A percentile compares a stretch with the other conserved stretches of the same genome.
phyloP scores from a whole-genome alignment of 768 basidiomycete species.

The Lactifluus piperatus region DNA sequence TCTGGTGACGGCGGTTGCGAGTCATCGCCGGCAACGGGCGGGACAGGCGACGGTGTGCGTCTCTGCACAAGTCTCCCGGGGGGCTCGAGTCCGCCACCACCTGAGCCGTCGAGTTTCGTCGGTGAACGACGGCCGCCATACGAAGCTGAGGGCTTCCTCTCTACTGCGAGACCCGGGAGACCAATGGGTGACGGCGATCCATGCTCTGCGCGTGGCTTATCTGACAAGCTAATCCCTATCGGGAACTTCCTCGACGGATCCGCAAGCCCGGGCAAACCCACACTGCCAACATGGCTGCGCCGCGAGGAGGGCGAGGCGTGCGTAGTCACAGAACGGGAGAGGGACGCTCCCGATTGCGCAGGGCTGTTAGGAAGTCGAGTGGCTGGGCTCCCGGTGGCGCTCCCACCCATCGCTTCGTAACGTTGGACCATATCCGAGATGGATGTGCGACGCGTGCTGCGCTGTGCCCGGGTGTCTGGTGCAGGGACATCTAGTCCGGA shows the following conservation, averaged over 20 bases:
- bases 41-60: conserved; percentile 4
- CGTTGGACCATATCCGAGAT: conserved; percentile 82
- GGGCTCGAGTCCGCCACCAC: neutral
- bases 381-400: neutral
- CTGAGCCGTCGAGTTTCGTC: neutral
- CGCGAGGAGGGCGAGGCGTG: neutral
- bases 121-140: conserved; percentile 15
- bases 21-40: conserved; percentile 17
- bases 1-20: conserved; percentile 59
- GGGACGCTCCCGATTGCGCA: neutral
- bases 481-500: conserved; percentile 36
- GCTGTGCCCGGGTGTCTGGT: conserved; percentile 35
- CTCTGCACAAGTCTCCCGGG: neutral
- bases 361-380: neutral
- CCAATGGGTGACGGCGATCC: conserved; percentile 19
- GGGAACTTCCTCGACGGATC: conserved; percentile 16
- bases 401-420: conserved; percentile 57
- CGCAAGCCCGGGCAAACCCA: conserved; percentile 9
- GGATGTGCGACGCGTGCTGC: conserved; percentile 51
- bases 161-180: conserved; percentile 15
- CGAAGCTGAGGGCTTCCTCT: conserved; percentile 4
- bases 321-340: neutral
- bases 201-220: conserved; percentile 22
- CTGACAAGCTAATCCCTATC: conserved; percentile 18
- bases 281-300: conserved; percentile 8